phyloP scores from a whole-genome alignment of 305 asterid species.

The Caryopteris hybrid region DNA sequence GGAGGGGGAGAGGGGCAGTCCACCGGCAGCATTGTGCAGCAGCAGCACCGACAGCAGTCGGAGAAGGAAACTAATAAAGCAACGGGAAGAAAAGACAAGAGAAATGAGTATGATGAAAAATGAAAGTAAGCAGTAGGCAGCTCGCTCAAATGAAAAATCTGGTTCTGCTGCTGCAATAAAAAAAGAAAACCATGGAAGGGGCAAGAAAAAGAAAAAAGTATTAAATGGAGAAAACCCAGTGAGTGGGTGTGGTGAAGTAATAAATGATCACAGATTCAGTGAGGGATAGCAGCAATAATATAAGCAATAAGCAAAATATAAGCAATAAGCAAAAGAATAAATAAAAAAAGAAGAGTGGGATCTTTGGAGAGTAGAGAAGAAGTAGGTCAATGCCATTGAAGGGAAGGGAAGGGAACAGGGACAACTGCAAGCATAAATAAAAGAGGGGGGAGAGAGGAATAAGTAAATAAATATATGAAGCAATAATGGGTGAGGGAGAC shows the following conservation, averaged over 20 bases:
- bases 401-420: neutral
- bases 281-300: neutral
- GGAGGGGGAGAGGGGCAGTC: slow-evolving; percentile 10
- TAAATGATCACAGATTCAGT: slow-evolving; percentile 27
- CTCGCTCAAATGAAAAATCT: neutral
- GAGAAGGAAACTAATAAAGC: neutral
- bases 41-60: slow-evolving; percentile 10
- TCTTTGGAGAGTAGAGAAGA: neutral
- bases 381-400: slow-evolving; percentile 15
- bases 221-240: slow-evolving; percentile 16
- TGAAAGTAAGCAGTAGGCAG: neutral
- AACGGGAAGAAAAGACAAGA: neutral
- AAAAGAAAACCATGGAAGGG: neutral
- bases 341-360: neutral
- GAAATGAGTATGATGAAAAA: slow-evolving; percentile 7
- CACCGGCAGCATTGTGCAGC: slow-evolving; percentile 19
- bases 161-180: neutral
- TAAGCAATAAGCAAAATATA: no score
- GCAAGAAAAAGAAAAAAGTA: slow-evolving; percentile 5
- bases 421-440: neutral
- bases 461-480: neutral
- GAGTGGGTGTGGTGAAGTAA: slow-evolving; percentile 18
- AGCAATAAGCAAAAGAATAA: neutral
- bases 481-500: slow-evolving; percentile 4
- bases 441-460: neutral